phyloP scores from a whole-genome alignment of 345 rosid genomes.

The sweet orange (Citrus sinensis) region DVS_A1.0 CM039163.1:3314001-3314500 shows the following conservation, averaged over 20 bases:
- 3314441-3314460: neutral
- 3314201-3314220: neutral
- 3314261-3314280: too few relatives aligned
- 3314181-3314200: neutral
- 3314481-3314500: too few relatives aligned
- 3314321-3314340: too few relatives aligned
- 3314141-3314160: conserved; percentile 33
- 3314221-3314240: neutral
- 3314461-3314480: neutral
- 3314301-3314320: neutral
- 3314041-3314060: too few relatives aligned
- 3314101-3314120: conserved; percentile 39
- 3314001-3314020: too few relatives aligned
- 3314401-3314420: neutral
- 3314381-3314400: neutral
- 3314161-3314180: conserved; percentile 2
- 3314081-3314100: conserved; percentile 42
- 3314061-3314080: neutral
- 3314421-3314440: neutral
- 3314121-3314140: conserved; percentile 42
- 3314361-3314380: neutral
- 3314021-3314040: too few relatives aligned
- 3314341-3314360: too few relatives aligned
- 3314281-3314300: neutral
- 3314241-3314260: too few relatives aligned